Percentiles rank a stretch among this genome's conserved stretches.
phyloP scores from a whole-genome alignment of 306 rosid genomes.

The Cajanus cajan region DNA sequence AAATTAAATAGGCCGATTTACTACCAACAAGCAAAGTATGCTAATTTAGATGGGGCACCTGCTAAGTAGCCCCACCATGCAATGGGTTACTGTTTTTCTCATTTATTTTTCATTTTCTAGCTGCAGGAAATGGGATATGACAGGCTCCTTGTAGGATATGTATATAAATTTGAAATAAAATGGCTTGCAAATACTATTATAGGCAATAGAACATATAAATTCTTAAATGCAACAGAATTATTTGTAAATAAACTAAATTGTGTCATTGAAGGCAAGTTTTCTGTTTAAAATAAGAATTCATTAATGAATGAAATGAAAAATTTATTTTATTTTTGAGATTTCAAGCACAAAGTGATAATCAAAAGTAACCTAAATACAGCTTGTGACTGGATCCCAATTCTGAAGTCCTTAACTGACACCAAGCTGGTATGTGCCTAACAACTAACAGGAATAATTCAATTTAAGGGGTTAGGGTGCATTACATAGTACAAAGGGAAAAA shows the following conservation, averaged over 20 bases:
- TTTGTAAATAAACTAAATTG: neutral
- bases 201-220: neutral
- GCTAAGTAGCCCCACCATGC: slow-evolving; percentile 16
- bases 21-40: slow-evolving; percentile 33
- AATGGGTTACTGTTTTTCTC: slow-evolving; percentile 3
- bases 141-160: neutral
- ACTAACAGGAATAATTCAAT: slow-evolving; percentile 17
- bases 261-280: neutral
- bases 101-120: slow-evolving; percentile 5
- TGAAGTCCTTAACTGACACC: neutral
- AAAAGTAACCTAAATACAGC: slow-evolving; percentile 24
- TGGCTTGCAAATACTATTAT: neutral
- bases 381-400: slow-evolving; percentile 1
- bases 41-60: slow-evolving; percentile 34
- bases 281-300: neutral
- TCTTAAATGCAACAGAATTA: neutral
- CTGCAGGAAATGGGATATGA: slow-evolving; percentile 2
- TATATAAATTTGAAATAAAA: slow-evolving; percentile 1
- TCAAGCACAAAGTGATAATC: slow-evolving; percentile 7
- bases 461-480: slow-evolving; percentile 3
- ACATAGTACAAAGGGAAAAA: slow-evolving; percentile 1
- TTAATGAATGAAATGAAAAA: neutral
- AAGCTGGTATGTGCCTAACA: slow-evolving; percentile 16
- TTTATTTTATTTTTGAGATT: neutral
- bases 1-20: slow-evolving; percentile 19